phyloP scores from a whole-genome alignment of 306 rosid species.

The Arachis hypogaea region DNA sequence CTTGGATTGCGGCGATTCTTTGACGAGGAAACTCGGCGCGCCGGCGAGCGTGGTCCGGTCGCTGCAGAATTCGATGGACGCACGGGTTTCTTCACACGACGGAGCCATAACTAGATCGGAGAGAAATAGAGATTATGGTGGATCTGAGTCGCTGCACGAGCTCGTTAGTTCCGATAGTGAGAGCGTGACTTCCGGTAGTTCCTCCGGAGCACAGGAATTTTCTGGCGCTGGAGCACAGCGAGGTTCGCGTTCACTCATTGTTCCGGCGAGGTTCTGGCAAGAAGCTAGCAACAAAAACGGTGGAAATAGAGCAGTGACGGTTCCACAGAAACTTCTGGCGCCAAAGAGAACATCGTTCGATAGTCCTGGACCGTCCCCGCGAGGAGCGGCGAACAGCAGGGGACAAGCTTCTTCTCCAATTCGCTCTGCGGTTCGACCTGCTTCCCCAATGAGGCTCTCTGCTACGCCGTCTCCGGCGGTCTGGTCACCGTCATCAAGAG shows the following conservation, averaged over 20 bases:
- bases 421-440: slow-evolving; percentile 59
- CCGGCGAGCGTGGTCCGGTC: slow-evolving; percentile 62
- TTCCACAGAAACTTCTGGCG: slow-evolving; percentile 50
- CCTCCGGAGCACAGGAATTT: slow-evolving; percentile 48
- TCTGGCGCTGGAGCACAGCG: slow-evolving; percentile 39
- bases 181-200: slow-evolving; percentile 73
- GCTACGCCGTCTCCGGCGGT: slow-evolving; percentile 21
- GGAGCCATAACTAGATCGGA: slow-evolving; percentile 40
- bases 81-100: slow-evolving; percentile 34
- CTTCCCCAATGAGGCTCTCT: slow-evolving; percentile 69
- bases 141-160: slow-evolving; percentile 54
- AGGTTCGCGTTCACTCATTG: slow-evolving; percentile 52
- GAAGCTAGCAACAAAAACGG: slow-evolving; percentile 60
- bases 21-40: slow-evolving; percentile 46
- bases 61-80: slow-evolving; percentile 59
- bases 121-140: slow-evolving; percentile 43
- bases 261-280: slow-evolving; percentile 74
- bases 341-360: slow-evolving; percentile 53
- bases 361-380: slow-evolving; percentile 64
- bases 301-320: slow-evolving; percentile 47
- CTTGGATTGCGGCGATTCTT: slow-evolving; percentile 58
- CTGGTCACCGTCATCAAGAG: slow-evolving; percentile 70
- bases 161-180: slow-evolving; percentile 66
- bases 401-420: slow-evolving; percentile 64
- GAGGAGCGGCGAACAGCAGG: slow-evolving; percentile 55